Percentiles rank a stretch among this genome's conserved stretches.
These are phyloP conservation scores for Penicillium freii DNA, from an alignment of 2,329 filamentous ascomycete species.

Conservation along the genomic window DNA sequence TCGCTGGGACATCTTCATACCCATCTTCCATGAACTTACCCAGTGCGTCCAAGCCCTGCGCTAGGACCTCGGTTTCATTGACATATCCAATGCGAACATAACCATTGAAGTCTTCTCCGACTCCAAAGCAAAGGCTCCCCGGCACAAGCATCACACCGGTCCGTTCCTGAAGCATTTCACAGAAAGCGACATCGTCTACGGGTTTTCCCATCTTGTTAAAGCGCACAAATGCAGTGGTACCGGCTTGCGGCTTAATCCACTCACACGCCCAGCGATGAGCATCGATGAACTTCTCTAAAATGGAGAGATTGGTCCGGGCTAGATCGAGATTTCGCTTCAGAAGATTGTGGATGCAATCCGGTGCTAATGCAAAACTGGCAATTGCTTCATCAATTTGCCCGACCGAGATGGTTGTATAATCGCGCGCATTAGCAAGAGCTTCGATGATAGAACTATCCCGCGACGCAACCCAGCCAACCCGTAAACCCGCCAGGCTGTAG, in stretches of 20 bases:
- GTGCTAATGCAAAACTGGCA: constrained; percentile 69
- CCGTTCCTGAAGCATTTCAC: constrained; percentile 63
- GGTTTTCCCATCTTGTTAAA: constrained; percentile 62
- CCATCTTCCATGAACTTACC: constrained; percentile 56
- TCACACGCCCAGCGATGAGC: constrained; percentile 62
- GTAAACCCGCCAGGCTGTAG: constrained; percentile 77
- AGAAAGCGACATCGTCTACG: constrained; percentile 72
- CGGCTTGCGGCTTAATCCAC: constrained; percentile 73
- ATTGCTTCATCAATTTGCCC: constrained; percentile 78
- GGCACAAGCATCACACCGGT: constrained; percentile 73
- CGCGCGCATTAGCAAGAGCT: constrained; percentile 62
- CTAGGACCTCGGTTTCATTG: constrained; percentile 66
- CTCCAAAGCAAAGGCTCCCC: constrained; percentile 70
- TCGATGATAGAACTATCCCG: constrained; percentile 62
- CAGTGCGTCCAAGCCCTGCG: constrained; percentile 60
- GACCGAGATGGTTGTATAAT: constrained; percentile 85
- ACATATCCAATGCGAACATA: constrained; percentile 77
- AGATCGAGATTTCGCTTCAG: constrained; percentile 64
- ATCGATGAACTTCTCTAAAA: constrained; percentile 67
- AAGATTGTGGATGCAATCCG: constrained; percentile 61
- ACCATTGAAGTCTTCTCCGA: constrained; percentile 64
- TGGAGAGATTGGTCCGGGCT: constrained; percentile 63
- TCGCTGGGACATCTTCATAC: constrained; percentile 51
- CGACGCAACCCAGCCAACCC: constrained; percentile 78
- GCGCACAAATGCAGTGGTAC: constrained; percentile 74